A percentile compares a stretch with the other conserved stretches of the same genome.
These are phyloP conservation scores for Sclerotinia trifoliorum DNA, from an alignment of 2,329 filamentous ascomycete species.

Conservation along the genomic window DNA sequence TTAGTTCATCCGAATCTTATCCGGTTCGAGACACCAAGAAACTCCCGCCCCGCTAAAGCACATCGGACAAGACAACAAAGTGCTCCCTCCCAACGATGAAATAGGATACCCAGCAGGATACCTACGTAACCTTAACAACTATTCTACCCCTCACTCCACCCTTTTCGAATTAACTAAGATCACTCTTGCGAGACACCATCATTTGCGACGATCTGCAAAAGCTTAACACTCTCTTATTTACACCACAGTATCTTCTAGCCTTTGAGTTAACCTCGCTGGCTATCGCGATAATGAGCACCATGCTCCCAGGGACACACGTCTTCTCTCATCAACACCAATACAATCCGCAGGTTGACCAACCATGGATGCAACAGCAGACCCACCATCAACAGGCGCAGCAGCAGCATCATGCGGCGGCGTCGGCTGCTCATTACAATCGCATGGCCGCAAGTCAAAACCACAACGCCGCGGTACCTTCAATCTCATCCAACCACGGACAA, in stretches of 20 bases:
- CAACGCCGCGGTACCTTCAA: conserved; percentile 45
- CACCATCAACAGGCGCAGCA: conserved; percentile 45
- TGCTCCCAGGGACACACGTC: conserved; percentile 63
- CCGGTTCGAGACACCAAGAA: neutral
- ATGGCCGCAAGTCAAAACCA: conserved; percentile 57
- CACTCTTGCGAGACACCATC: conserved; percentile 1
- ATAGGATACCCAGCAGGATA: conserved; percentile 12
- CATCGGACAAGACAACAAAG: conserved; percentile 15
- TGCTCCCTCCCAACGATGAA: conserved; percentile 10
- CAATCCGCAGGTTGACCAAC: conserved; percentile 57
- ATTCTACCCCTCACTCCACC: conserved; percentile 17
- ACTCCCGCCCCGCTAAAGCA: conserved; percentile 11
- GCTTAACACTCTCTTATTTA: conserved; percentile 4
- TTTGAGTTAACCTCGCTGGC: conserved; percentile 29
- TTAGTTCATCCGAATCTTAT: neutral
- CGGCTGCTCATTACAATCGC: conserved; percentile 64
- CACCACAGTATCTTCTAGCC: conserved; percentile 24
- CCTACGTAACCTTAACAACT: conserved; percentile 19
- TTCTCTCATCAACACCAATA: conserved; percentile 67
- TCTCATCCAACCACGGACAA: conserved; percentile 50
- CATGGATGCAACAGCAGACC: conserved; percentile 60
- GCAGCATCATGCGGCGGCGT: conserved; percentile 39
- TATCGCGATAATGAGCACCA: conserved; percentile 39
- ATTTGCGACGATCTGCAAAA: neutral
- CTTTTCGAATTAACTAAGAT: conserved; percentile 4